Evolutionary conservation across 164 flowering plant species (phyloP).

Genomic region (Taxillus chinensis): DNA sequence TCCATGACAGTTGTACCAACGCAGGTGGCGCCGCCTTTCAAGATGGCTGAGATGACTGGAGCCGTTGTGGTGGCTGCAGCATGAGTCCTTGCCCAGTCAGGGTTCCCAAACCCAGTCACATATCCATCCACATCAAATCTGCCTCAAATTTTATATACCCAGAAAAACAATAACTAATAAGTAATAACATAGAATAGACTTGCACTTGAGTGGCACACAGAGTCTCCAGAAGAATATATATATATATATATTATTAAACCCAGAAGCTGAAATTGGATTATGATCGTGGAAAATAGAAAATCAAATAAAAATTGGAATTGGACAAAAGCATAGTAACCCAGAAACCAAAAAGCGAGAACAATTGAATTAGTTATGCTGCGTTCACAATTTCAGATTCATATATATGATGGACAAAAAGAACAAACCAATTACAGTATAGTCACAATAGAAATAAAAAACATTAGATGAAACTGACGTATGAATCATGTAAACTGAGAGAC

Average conservation of each 20-base stretch:
- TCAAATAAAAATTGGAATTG: too few relatives aligned
- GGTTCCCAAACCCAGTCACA: conserved; percentile 87
- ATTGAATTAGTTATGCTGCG: too few relatives aligned
- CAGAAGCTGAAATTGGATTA: neutral
- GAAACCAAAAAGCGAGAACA: neutral
- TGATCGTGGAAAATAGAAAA: neutral
- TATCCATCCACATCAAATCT: conserved; percentile 87
- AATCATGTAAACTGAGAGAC: too few relatives aligned
- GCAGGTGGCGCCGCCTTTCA: conserved; percentile 70
- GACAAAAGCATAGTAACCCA: too few relatives aligned
- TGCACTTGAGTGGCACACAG: too few relatives aligned
- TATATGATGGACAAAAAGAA: too few relatives aligned
- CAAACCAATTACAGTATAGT: too few relatives aligned
- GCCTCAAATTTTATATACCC: conserved; percentile 7
- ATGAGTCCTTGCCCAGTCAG: conserved; percentile 93
- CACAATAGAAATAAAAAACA: too few relatives aligned
- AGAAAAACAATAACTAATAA: neutral
- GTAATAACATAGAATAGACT: too few relatives aligned
- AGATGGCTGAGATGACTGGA: conserved; percentile 48
- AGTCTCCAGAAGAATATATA: neutral
- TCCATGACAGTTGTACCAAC: conserved; percentile 92
- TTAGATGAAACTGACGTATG: too few relatives aligned
- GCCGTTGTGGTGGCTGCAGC: conserved; percentile 59
- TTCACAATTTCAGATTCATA: too few relatives aligned
- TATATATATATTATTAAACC: neutral